A percentile compares a stretch with the other conserved stretches of the same genome.
phyloP scores from a whole-genome alignment of 2,329 filamentous ascomycete genomes.

The Bisporella sp. region DNA sequence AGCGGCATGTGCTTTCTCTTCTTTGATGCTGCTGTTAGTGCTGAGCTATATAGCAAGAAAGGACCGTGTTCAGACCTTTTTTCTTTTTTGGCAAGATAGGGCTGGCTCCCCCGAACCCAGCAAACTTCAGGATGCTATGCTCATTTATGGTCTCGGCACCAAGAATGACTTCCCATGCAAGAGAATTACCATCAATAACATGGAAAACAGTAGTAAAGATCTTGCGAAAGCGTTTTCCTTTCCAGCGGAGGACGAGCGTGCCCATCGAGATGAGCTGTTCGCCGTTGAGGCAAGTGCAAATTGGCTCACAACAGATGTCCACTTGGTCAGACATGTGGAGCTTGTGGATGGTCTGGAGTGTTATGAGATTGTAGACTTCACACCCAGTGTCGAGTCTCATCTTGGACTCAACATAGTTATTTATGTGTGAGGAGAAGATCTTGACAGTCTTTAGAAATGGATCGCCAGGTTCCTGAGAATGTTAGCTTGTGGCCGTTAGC shows the following conservation, averaged over 20 bases:
- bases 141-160: slow-evolving; percentile 8
- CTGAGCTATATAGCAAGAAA: background rate
- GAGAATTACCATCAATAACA: slow-evolving; percentile 7
- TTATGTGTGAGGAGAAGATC: slow-evolving; percentile 2
- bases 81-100: slow-evolving; percentile 8
- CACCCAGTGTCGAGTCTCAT: slow-evolving; percentile 12
- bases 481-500: background rate
- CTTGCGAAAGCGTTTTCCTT: slow-evolving; percentile 10
- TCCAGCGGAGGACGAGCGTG: slow-evolving; percentile 10
- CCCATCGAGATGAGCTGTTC: slow-evolving; percentile 5
- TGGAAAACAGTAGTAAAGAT: slow-evolving; percentile 13
- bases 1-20: background rate
- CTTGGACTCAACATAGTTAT: slow-evolving; percentile 7
- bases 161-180: slow-evolving; percentile 11
- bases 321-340: slow-evolving; percentile 3
- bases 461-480: slow-evolving; percentile 1
- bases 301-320: background rate
- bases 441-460: slow-evolving; percentile 10
- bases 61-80: slow-evolving; percentile 4
- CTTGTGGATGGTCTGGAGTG: slow-evolving; percentile 2
- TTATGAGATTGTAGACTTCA: slow-evolving; percentile 11
- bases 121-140: slow-evolving; percentile 9
- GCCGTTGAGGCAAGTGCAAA: slow-evolving; percentile 10
- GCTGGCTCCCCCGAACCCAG: slow-evolving; percentile 6
- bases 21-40: background rate